Base-by-base conservation (phyloP, 225 moss, liverwort and hornwort genomes). In the Straminergon stramineum region DNA sequence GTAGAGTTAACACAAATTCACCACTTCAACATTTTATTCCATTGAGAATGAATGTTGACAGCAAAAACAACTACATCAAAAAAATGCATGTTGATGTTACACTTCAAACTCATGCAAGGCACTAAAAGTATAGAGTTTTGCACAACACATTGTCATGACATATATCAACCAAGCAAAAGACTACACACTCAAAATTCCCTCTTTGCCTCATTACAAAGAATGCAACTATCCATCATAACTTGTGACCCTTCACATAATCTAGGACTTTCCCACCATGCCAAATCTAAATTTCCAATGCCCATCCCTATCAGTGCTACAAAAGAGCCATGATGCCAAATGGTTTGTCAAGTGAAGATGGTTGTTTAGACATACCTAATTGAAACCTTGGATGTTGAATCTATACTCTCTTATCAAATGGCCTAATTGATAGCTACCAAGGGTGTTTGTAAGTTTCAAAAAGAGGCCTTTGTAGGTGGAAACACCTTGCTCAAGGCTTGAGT, bases 351-450 rank as follows among this genome's bases (percentile, higher is more conserved):
- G 52, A 80, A 32, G 88, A 53, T 71, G 21, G 22, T 58, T 58
- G 63, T 34, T 20, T 30, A 2, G 11, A 69, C 7, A 17, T 45
- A 51, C 35, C 55, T 37, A n/a, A 10, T 32, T n/a, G 4, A 30
- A 77, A 82, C 31, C 15, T 55, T 48, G 11, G 45, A 20, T 27
- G 78, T 57, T 18, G 14, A 77, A 74, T 22, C 90, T 69, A 51
- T 39, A 74, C 35, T 67, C 52, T 71, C n/a, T 28, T 43, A 31
- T 37, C 17, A 63, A 51, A 31, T 8, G 51, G 48, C 23, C 89
- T 95, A 96, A 69, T 97, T 98, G 58, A 97, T 87, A 57, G 96
- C 94, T 83, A 91, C 85, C 26, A 98, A 92, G 35, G 94, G 93
- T 87, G 88, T 90, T 90, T 95, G 91, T 43, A 88, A 94, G 70